Percentiles rank a stretch among this genome's conserved stretches.
Evolutionary conservation across 352 stramenopile genomes (phyloP).

Genomic region (Pythium phragmiticola): DNA sequence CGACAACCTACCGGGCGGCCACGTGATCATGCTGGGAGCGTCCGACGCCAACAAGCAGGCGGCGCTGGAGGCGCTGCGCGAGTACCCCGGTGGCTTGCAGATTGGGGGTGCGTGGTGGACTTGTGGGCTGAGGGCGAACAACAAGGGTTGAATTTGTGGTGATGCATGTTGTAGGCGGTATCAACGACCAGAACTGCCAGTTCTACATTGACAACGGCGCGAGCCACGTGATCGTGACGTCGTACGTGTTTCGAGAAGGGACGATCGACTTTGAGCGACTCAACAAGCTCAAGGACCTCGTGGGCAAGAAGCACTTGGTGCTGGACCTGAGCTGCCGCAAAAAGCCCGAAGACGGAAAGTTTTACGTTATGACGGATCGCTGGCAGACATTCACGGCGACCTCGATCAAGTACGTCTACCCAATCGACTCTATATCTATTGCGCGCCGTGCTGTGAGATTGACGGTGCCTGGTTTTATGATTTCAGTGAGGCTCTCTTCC

Average conservation of each 20-base stretch:
- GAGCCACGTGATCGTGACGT: conserved; percentile 99
- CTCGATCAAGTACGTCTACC: conserved; percentile 65
- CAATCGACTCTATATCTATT: not conserved
- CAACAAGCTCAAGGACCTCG: conserved; percentile 55
- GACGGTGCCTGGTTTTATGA: not conserved
- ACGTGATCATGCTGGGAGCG: conserved; percentile 98
- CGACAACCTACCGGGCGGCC: conserved; percentile 90
- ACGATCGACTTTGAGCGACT: conserved; percentile 87
- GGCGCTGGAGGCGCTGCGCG: conserved; percentile 78
- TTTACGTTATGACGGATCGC: conserved; percentile 96
- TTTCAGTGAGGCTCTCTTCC: conserved; percentile 79
- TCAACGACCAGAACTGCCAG: conserved; percentile 92
- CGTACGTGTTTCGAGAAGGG: conserved; percentile 94
- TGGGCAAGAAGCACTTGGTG: conserved; percentile 87
- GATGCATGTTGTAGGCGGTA: conserved; percentile 47
- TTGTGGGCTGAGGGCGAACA: not conserved
- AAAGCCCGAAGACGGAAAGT: conserved; percentile 81
- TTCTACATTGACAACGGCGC: conserved; percentile 94
- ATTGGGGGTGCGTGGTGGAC: conserved; percentile 79
- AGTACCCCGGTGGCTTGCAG: conserved; percentile 93
- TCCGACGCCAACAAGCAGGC: conserved; percentile 90
- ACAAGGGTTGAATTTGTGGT: not conserved
- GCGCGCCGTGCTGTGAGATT: not conserved
- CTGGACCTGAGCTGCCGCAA: conserved; percentile 96
- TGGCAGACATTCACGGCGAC: conserved; percentile 97